Conservation (phyloP, 768 basidiomycete species). For the Leccinum variicolor region DNA sequence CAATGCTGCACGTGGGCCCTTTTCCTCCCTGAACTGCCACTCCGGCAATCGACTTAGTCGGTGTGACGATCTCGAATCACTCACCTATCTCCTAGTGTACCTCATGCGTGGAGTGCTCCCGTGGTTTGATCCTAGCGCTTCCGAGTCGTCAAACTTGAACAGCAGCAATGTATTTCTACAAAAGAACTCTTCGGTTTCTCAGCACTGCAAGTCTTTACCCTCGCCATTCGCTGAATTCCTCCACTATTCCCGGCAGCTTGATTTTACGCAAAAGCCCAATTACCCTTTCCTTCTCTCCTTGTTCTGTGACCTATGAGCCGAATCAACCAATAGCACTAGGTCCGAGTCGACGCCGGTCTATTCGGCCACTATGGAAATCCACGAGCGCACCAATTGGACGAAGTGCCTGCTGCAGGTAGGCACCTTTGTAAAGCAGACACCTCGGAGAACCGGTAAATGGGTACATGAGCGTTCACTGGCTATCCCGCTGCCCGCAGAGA, state of each 20-base stretch:
- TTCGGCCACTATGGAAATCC: too few relatives aligned
- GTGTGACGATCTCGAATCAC: background rate
- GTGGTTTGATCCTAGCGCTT: background rate
- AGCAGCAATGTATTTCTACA: background rate
- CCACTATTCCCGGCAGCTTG: too few relatives aligned
- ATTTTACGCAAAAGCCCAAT: background rate
- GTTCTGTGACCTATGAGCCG: too few relatives aligned
- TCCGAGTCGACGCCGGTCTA: too few relatives aligned
- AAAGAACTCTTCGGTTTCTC: background rate
- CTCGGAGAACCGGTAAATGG: too few relatives aligned
- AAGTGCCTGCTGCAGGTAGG: too few relatives aligned
- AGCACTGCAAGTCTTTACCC: background rate
- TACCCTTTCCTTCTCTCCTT: background rate
- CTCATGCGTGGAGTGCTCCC: background rate
- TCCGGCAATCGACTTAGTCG: too few relatives aligned
- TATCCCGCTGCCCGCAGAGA: too few relatives aligned
- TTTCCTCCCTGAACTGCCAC: background rate
- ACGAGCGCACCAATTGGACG: too few relatives aligned
- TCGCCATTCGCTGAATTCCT: background rate
- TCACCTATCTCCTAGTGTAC: background rate
- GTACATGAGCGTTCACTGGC: too few relatives aligned
- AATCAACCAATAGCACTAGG: too few relatives aligned
- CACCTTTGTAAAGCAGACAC: too few relatives aligned
- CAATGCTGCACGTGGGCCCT: background rate
- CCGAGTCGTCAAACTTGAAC: background rate